Base-by-base conservation (phyloP, 2,329 filamentous ascomycete species). In the Raffaelea albimanens region DNA sequence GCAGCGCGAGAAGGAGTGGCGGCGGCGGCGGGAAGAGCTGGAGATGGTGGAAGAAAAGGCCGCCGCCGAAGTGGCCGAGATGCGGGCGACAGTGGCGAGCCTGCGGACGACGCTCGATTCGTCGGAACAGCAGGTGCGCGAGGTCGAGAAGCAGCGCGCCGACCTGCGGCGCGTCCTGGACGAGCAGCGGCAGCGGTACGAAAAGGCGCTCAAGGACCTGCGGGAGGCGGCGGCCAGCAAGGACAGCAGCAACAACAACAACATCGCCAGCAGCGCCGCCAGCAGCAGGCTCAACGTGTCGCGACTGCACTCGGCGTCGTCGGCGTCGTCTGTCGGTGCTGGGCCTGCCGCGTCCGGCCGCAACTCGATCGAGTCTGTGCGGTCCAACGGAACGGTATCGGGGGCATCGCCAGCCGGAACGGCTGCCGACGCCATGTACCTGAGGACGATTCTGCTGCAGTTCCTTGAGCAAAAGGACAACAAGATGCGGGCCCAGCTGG, bases 381-480 rank as follows among this genome's bases (percentile, higher is more conserved):
- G 72, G 3, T 71, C 66, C 18, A 55, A 53, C 38, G 56, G 58
- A 25, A 56, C 52, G 41, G 25, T 29, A n/a, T n/a, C n/a, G n/a
- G n/a, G n/a, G n/a, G n/a, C n/a, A n/a, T n/a, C n/a, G 25, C 25
- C 25, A 7, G 55, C 55, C n/a, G 51, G 48, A 18, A 52, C 58
- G 14, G 33, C 19, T 13, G 60, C 68, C 5, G 78, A 82, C 50
- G 70, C 71, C 34, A 73, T 80, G 52, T 91, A 93, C 58, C 66
- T 91, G 47, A 90, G 89, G 72, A 89, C 86, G 9, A 85, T 91
- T 47, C 64, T 93, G 56, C 65, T 93, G 54, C 85, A 90, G 63
- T 91, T 91, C 62, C 63, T 93, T 54, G 84, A 90, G 69, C 82
- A 87, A 55, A 87, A 81, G 67, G 86, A 91, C 60, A 85, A 82